Conservation (phyloP, 2,329 filamentous ascomycete genomes). For the Alternaria novae-zelandiae region DNA sequence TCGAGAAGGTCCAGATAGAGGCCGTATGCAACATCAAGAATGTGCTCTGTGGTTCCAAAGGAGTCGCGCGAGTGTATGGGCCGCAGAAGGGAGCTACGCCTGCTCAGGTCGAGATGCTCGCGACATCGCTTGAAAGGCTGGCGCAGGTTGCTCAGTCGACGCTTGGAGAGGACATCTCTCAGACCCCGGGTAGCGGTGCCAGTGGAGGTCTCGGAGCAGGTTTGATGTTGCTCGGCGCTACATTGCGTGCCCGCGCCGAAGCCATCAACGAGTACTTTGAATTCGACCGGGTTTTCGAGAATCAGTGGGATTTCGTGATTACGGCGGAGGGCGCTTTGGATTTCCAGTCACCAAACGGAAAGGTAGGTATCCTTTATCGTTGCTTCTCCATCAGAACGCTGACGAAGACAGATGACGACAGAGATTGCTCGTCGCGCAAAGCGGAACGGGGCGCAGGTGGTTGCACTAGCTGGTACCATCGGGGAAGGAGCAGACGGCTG, state of each 20-base stretch:
- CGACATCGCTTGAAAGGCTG: constrained; percentile 52
- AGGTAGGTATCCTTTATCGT: not conserved
- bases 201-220: constrained; percentile 61
- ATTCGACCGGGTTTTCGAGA: constrained; percentile 54
- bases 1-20: constrained; percentile 51
- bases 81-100: constrained; percentile 59
- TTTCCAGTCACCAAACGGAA: constrained; percentile 59
- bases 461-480: constrained; percentile 44
- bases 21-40: constrained; percentile 62
- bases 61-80: constrained; percentile 59
- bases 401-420: constrained; percentile 54
- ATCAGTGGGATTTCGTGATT: constrained; percentile 57
- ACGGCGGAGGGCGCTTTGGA: constrained; percentile 63
- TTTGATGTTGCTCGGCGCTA: constrained; percentile 57
- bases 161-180: constrained; percentile 47
- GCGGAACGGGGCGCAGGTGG: constrained; percentile 55
- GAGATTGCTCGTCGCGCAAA: constrained; percentile 59
- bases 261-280: constrained; percentile 60
- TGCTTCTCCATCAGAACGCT: not conserved
- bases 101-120: constrained; percentile 53
- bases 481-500: constrained; percentile 37
- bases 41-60: constrained; percentile 56
- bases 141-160: constrained; percentile 46
- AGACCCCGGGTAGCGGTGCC: constrained; percentile 57
- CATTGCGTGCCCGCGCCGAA: constrained; percentile 56